Conservation (phyloP, 805 yeast genomes). For the Lipomyces kockii region DNA sequence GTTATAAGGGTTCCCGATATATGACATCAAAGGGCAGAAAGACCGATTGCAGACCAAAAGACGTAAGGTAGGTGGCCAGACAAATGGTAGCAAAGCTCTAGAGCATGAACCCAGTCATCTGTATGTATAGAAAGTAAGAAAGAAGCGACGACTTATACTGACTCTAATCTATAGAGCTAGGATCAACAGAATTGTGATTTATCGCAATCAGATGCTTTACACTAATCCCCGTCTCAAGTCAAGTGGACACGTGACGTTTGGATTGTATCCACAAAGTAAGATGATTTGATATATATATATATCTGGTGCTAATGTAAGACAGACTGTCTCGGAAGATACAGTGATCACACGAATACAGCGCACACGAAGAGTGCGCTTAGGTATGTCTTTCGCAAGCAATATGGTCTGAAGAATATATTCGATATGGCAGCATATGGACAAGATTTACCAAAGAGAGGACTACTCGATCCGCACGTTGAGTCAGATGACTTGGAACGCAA, state of each 20-base stretch:
- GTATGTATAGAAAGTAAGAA: background rate
- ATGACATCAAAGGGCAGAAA: background rate
- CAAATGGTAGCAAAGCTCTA: background rate
- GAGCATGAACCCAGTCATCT: background rate
- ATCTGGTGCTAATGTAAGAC: background rate
- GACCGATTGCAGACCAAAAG: background rate
- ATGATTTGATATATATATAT: background rate
- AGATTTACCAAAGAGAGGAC: background rate
- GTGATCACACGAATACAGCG: background rate
- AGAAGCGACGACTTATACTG: background rate
- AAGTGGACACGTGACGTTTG: conserved; percentile 6
- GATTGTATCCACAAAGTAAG: conserved; percentile 2
- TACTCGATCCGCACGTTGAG: background rate
- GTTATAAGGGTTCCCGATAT: conserved; percentile 10
- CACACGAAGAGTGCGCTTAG: conserved; percentile 21
- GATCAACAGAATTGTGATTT: conserved; percentile 11
- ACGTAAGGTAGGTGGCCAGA: background rate
- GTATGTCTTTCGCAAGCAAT: conserved; percentile 28
- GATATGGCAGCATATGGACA: conserved; percentile 11
- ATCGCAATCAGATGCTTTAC: conserved; percentile 20
- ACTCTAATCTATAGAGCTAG: background rate
- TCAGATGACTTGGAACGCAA: background rate
- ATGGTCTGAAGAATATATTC: conserved; percentile 12
- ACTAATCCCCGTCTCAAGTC: background rate
- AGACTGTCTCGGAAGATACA: background rate